phyloP scores from a whole-genome alignment of 2,329 filamentous ascomycete genomes.

The Cladosporium sp. region DNA sequence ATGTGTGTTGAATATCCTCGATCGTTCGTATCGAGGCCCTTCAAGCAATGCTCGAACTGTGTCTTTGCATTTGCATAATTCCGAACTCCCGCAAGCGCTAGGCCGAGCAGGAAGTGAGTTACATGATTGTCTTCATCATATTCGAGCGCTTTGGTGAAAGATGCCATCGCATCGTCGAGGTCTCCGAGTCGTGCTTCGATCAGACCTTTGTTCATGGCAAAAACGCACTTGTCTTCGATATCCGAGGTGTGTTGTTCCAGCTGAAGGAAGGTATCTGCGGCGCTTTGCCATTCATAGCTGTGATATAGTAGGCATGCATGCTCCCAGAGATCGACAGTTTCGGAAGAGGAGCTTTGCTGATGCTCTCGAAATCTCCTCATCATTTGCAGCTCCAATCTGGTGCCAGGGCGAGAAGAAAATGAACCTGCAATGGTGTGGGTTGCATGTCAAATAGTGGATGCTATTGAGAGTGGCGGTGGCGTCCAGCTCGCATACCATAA shows the following conservation, averaged over 20 bases:
- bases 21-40: slow-evolving; percentile 19
- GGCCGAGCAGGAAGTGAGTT: slow-evolving; percentile 33
- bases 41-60: slow-evolving; percentile 27
- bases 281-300: slow-evolving; percentile 35
- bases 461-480: not conserved
- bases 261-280: slow-evolving; percentile 30
- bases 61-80: slow-evolving; percentile 25
- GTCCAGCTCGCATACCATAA: not conserved
- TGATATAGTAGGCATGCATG: slow-evolving; percentile 36
- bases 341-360: not conserved
- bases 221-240: slow-evolving; percentile 23
- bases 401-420: not conserved
- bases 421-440: not conserved
- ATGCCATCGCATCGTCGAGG: slow-evolving; percentile 26
- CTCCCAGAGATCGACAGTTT: slow-evolving; percentile 36
- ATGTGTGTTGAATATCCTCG: slow-evolving; percentile 21
- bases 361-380: slow-evolving; percentile 1
- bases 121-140: slow-evolving; percentile 24
- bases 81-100: slow-evolving; percentile 30
- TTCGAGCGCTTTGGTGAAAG: slow-evolving; percentile 27
- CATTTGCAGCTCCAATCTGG: not conserved
- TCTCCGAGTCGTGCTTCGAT: slow-evolving; percentile 35
- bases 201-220: slow-evolving; percentile 33
- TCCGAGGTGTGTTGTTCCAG: slow-evolving; percentile 25
- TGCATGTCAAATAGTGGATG: not conserved